Conservation (phyloP, 768 basidiomycete genomes). For the Russula foetens region DNA sequence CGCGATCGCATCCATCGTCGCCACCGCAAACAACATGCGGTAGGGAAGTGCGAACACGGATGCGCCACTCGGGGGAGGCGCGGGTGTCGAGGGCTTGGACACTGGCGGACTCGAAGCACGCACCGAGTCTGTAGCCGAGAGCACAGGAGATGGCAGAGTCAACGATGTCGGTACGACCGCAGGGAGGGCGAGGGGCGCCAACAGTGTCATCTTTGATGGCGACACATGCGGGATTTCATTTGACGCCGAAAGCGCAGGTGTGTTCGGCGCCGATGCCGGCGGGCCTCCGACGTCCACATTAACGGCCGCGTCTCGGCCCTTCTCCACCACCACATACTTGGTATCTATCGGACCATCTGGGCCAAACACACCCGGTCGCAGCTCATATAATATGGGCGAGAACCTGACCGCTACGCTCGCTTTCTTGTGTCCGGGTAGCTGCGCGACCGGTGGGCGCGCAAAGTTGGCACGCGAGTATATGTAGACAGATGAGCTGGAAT, state of each 20-base stretch:
- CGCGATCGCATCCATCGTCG: conserved; percentile 91
- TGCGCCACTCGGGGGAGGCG: conserved; percentile 33
- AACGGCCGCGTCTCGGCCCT: conserved; percentile 51
- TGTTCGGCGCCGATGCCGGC: conserved; percentile 10
- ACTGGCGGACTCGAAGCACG: conserved; percentile 24
- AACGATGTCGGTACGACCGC: conserved; percentile 8
- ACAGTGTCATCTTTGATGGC: conserved; percentile 18
- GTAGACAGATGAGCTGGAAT: conserved; percentile 65
- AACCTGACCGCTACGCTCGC: conserved; percentile 91
- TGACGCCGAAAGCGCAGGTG: conserved; percentile 9
- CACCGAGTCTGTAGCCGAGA: conserved; percentile 40
- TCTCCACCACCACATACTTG: conserved; percentile 57
- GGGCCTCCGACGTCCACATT: conserved; percentile 40
- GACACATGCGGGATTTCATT: conserved; percentile 19
- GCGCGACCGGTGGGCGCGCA: conserved; percentile 85
- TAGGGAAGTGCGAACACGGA: conserved; percentile 88
- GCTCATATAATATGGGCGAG: conserved; percentile 87
- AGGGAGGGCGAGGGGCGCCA: conserved; percentile 18
- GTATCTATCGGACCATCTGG: conserved; percentile 32
- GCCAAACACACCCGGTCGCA: conserved; percentile 52
- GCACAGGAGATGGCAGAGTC: conserved; percentile 40
- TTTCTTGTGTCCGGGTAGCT: conserved; percentile 93
- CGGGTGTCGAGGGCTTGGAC: conserved; percentile 48
- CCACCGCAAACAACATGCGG: conserved; percentile 89
- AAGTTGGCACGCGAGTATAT: conserved; percentile 96